phyloP scores from a whole-genome alignment of 805 yeast genomes.

The Starmerella apicola region DNA sequence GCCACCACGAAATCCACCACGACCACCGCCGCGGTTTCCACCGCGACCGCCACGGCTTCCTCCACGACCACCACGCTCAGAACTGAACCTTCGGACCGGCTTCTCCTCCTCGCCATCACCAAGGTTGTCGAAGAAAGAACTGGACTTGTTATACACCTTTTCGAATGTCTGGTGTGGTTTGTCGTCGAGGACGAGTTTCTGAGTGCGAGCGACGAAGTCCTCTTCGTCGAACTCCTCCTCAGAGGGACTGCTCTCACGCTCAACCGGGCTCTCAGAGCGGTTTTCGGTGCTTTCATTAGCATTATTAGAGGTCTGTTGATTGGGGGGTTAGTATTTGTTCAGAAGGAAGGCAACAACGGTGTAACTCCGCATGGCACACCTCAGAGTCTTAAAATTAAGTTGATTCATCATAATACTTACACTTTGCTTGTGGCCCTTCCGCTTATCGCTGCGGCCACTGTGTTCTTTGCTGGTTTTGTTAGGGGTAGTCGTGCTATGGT shows the following conservation, averaged over 20 bases:
- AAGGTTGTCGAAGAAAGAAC: slow-evolving; percentile 81
- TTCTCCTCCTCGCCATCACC: slow-evolving; percentile 39
- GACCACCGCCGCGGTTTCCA: slow-evolving; percentile 15
- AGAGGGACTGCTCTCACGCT: slow-evolving; percentile 16
- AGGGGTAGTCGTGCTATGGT: no score
- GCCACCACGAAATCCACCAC: slow-evolving; percentile 5
- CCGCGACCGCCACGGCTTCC: slow-evolving; percentile 23
- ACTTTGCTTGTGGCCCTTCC: slow-evolving; percentile 4
- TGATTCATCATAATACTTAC: slow-evolving; percentile 24
- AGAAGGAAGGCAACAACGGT: slow-evolving; percentile 37
- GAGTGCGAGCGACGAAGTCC: slow-evolving; percentile 14
- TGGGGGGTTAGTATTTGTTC: slow-evolving; percentile 25
- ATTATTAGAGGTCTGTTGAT: slow-evolving; percentile 8
- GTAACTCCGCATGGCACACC: slow-evolving; percentile 21
- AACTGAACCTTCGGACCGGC: background rate
- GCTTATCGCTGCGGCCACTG: background rate
- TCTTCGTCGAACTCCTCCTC: slow-evolving; percentile 24
- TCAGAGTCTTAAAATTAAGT: slow-evolving; percentile 15
- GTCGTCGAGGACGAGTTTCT: slow-evolving; percentile 12
- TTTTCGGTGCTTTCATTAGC: slow-evolving; percentile 25
- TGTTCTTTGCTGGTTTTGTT: no score
- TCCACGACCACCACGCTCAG: slow-evolving; percentile 33
- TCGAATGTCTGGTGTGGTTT: slow-evolving; percentile 14
- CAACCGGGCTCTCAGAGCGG: no score
- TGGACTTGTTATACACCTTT: slow-evolving; percentile 56